Base-by-base conservation (phyloP, 1,284 basidiomycete species). In the Cryptococcus neoformans region DNA sequence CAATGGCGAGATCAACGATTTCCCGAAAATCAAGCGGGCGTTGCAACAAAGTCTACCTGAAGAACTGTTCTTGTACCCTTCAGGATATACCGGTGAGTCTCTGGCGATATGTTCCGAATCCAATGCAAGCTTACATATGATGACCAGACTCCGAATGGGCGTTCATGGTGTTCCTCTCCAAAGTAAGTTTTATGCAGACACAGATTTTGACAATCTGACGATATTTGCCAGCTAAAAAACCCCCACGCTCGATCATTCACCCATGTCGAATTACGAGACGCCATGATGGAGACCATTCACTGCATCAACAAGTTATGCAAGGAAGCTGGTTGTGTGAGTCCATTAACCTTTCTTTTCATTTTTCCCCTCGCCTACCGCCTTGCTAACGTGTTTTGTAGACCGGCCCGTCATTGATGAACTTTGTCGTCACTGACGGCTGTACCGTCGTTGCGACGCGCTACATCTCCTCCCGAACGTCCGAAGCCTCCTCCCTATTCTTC, bases 401-500 rank as follows among this genome's bases (percentile, higher is more conserved):
- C 4, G 70, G 92, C 83, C 94, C 94, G 11, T 91, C 88, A 65
- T 78, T 97, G 58, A 85, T 95, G 87, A 99, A 98, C 74, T 99
- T 96, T 72, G 94, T 92, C 68, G 88, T 98, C 34, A 92, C 92
- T 1, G 95, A 98, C 70, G 95, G 95, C 1, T 84, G 90, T 67
- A 90, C 87, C 48, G 90, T 99, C 12, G 85, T 99, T 12, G 94
- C 90, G 7, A 96, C 93, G 2, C 85, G 95, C 45, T 99, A 99
- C 77, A 91, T 99, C 47, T 93, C 91, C 0, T 93, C 90, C 2
- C 84, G 87, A 49, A 87, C 86, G 6, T 90, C 95, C 58, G 93
- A 97, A 75, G 95, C 94, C 1, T 93, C 95, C 1, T 95, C 91
- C 35, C 77, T 97, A 73, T 96, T 93, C 87, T 97, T 93, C 76